Evolutionary conservation across 441 rosid species (phyloP), one percentile per base, ranked within the genome.

Genomic region (Pelargonium fulgidum): DNA sequence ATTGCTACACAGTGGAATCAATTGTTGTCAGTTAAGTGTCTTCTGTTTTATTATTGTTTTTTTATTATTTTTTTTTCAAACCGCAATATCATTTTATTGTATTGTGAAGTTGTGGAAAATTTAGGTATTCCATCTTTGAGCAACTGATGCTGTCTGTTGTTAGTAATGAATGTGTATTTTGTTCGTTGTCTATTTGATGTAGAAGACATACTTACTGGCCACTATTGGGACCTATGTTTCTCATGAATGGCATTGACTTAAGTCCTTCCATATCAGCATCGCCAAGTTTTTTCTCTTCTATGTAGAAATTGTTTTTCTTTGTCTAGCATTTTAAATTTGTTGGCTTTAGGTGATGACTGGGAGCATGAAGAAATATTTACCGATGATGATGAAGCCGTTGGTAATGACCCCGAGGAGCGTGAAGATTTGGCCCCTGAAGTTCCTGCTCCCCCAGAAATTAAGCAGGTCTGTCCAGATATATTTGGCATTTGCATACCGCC

Each of bases 281-380:
- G 19, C 20, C 11, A 4, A 16, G 5, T 8, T 58, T 58, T 7
- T 10, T 2, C 12, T 13, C 14, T 58, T 58, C 11, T 16, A 20
- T n/a, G 24, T 58, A 58, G 26, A 56, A 29, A 41, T 45, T 29
- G 63, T 52, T 48, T 11, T 5, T 50, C 39, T 29, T 12, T n/a
- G 11, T 59, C 50, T 24, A 68, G 36, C 62, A 6, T 42, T 54
- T 24, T 58, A 47, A 4, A 33, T 72, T 77, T 68, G n/a, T 71
- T 75, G 67, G 63, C 70, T 48, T 24, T 76, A 92, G 99, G 99
- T 70, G 99, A 90, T 85, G 99, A 94, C 67, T 92, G 99, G 97
- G 99, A 94, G 85, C 99, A 92, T 73, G 99, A 94, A 76, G 99
- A 94, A 66, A 92, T 92, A 73, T 94, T 94, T 80, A 92, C 96